These are phyloP conservation scores for Cyclaneusma minus DNA, from an alignment of 2,329 filamentous ascomycete species.

Conservation along the genomic window DNA sequence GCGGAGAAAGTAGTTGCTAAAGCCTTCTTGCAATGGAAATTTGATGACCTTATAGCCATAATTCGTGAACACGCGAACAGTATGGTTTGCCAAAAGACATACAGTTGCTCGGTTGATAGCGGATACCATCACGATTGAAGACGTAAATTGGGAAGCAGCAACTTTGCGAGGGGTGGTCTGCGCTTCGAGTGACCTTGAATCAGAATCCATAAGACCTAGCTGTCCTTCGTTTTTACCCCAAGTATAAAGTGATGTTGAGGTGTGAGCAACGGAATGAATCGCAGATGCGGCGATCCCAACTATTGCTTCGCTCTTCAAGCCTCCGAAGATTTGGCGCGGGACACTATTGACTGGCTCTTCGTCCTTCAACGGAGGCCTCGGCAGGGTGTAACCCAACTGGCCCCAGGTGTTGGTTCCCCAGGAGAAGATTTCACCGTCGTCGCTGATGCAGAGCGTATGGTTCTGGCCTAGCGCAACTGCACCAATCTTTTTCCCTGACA, in stretches of 20 bases:
- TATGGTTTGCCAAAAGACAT: constrained; percentile 70
- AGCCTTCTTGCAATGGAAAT: constrained; percentile 60
- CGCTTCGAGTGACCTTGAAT: constrained; percentile 78
- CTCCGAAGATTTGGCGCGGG: constrained; percentile 81
- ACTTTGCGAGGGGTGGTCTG: constrained; percentile 75
- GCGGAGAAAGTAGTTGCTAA: constrained; percentile 53
- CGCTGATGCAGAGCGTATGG: constrained; percentile 73
- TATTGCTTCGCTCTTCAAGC: constrained; percentile 73
- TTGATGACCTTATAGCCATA: constrained; percentile 88
- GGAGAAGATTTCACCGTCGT: constrained; percentile 80
- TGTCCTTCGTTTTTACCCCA: constrained; percentile 95
- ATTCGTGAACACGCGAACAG: constrained; percentile 87
- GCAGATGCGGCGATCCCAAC: constrained; percentile 76
- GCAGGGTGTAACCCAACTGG: constrained; percentile 74
- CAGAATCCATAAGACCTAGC: constrained; percentile 84
- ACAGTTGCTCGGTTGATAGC: constrained; percentile 85
- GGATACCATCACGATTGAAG: constrained; percentile 60
- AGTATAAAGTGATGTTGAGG: constrained; percentile 65
- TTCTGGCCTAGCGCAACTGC: constrained; percentile 82
- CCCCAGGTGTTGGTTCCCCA: constrained; percentile 84
- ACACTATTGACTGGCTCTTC: constrained; percentile 70
- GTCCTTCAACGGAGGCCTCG: constrained; percentile 48
- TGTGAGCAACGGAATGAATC: constrained; percentile 84
- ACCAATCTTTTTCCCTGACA: constrained; percentile 58
- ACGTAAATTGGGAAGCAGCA: constrained; percentile 64